Base-by-base conservation (phyloP, 371 early-diverging fungal genomes). In the Rhizomucor pusillus region DNA sequence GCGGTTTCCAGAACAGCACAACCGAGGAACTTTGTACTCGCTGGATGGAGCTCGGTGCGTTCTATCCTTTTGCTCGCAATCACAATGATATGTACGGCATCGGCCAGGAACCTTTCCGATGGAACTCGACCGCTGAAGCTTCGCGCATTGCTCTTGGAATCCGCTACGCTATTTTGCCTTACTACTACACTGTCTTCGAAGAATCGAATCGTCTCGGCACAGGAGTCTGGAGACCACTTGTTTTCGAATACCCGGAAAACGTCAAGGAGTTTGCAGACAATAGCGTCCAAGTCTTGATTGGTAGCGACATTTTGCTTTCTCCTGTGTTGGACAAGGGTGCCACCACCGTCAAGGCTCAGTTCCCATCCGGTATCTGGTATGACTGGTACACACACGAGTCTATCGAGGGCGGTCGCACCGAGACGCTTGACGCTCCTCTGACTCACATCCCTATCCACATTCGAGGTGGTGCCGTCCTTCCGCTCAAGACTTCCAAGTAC, bases 61-160 rank as follows among this genome's bases (percentile, higher is more conserved):
- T 90, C 56, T 87, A 88, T 56, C 89, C 91, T 6, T 91, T 91
- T 66, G 77, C 80, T 60, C 76, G 90, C 20, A 87, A 87, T 52
- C 90, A 89, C 55, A 85, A 85, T 43, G 41, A 35, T 9, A 34
- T n/a, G 45, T 23, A 12, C 33, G 20, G 20, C 11, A 22, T 11
- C 19, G 19, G 14, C 50, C 84, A 85, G 53, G 86, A 86, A 54
- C 88, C 87, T 11, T 85, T 84, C 49, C 50, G 69, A 1, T 79
- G 82, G 73, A 46, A 61, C 2, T 24, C 50, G 9, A 73, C 85
- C 5, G 53, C 75, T 24, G 71, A 79, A 29, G 68, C 66, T 25
- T 78, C 73, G 47, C 78, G 84, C 22, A 59, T 55, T 2, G 77
- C 79, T 24, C 68, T 87, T 53, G 60, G 61, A 22, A 58, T 77